These are phyloP conservation scores for Ricinus communis DNA, from an alignment of 345 rosid species.

Conservation along the genomic window DNA sequence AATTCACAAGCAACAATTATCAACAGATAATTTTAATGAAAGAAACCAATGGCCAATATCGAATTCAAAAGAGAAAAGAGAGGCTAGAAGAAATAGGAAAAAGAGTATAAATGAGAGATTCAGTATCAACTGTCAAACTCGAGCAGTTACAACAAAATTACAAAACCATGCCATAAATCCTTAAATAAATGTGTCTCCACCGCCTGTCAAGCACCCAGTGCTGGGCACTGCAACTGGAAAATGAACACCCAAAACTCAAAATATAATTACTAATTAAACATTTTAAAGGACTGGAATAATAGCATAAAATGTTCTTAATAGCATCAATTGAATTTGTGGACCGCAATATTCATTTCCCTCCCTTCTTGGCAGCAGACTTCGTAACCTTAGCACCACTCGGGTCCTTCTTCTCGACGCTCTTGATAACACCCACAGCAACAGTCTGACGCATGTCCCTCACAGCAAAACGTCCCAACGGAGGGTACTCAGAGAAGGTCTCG, in stretches of 20 bases:
- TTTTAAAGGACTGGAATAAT: neutral
- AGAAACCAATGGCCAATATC: no score
- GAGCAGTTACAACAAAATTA: neutral
- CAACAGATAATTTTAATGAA: no score
- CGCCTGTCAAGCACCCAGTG: slow-evolving; percentile 16
- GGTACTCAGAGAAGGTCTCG: slow-evolving; percentile 24
- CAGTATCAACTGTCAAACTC: neutral
- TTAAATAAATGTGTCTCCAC: neutral
- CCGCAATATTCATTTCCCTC: slow-evolving; percentile 9
- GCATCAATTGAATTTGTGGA: neutral
- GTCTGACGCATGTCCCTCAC: slow-evolving; percentile 31
- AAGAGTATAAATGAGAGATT: neutral
- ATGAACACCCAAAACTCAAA: neutral
- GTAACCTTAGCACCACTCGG: slow-evolving; percentile 28
- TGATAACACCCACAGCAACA: slow-evolving; percentile 26
- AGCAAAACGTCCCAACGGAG: slow-evolving; percentile 29
- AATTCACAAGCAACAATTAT: neutral
- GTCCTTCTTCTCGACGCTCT: slow-evolving; percentile 28
- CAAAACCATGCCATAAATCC: neutral
- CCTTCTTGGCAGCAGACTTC: slow-evolving; percentile 22
- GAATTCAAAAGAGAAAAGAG: no score
- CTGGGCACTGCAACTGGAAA: neutral
- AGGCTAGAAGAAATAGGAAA: neutral
- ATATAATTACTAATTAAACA: neutral
- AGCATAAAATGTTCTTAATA: neutral